Base-by-base conservation (phyloP, 2,329 filamentous ascomycete genomes). In the Penicillium nordicum region DNA sequence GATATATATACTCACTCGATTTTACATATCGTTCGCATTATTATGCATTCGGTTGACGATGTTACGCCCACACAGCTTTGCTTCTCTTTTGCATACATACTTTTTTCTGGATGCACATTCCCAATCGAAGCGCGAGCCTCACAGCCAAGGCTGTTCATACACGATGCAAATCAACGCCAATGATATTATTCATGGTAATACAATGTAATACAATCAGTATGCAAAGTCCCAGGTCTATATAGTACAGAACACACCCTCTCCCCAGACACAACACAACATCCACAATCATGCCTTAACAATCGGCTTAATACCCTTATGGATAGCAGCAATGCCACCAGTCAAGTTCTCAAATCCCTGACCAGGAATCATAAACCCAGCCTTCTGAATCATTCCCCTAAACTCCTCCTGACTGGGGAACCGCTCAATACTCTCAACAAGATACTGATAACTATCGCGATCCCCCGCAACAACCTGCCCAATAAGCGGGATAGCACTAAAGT, bases 341-440 rank as follows among this genome's bases (percentile, higher is more conserved):
- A 99, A 74, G 73, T 99, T 88, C 79, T 97, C 92, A 76, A 89
- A 99, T 0, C 90, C 90, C 50, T 85, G 76, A 1, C 89, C 92
- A 1, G 89, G 91, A 42, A 96, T 85, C 61, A 89, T 79, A 70
- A 99, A 99, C 1, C 93, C 93, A 3, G 90, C 93, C 59, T 72
- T 70, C 61, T 74, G 71, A 57, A 77, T 77, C 75, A 77, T 77
- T 34, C 84, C 82, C 62, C 87, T 83, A 70, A 96, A 99, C 63
- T 90, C 86, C 50, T 86, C 82, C 79, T 99, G 95, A 64, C 80
- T 88, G 0, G 94, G 95, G 72, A 97, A 97, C 46, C 84, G 81
- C 76, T 97, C 92, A 74, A 99, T 99, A 74, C 92, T 97, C 81
- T 99, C 94, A 10, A 99, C 94, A 10, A 99, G 81, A 76, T 99